These are phyloP conservation scores for Stevia rebaudiana DNA, from an alignment of 140 eudicot species.

Conservation along the genomic window DNA sequence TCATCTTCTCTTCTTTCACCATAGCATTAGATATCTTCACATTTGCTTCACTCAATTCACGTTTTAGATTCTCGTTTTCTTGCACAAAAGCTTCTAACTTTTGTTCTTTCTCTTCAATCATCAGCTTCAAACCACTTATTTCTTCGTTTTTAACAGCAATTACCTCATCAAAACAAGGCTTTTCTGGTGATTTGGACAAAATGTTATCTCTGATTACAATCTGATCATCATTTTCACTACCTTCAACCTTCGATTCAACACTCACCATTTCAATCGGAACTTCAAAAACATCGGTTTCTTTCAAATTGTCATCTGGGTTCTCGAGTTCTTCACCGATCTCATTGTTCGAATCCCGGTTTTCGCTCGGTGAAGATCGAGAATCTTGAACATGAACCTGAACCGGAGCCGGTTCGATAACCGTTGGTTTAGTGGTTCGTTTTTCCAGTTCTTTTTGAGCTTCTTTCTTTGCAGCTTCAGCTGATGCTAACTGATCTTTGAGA, in stretches of 20 bases:
- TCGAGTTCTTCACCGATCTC: slow-evolving; percentile 7
- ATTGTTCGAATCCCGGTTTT: slow-evolving; percentile 20
- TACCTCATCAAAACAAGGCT: slow-evolving; percentile 22
- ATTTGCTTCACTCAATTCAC: slow-evolving; percentile 37
- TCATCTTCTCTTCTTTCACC: slow-evolving; percentile 43
- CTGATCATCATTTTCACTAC: slow-evolving; percentile 8
- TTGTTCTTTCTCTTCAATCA: slow-evolving; percentile 46
- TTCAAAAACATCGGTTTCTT: slow-evolving; percentile 86
- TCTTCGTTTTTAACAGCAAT: slow-evolving; percentile 41
- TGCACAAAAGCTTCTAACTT: slow-evolving; percentile 24
- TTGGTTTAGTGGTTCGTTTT: slow-evolving; percentile 37
- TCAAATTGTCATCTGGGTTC: slow-evolving; percentile 17
- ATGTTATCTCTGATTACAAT: slow-evolving; percentile 20
- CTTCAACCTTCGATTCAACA: slow-evolving; percentile 13
- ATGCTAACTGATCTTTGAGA: slow-evolving; percentile 66
- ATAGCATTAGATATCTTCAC: slow-evolving; percentile 27
- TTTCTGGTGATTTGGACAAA: slow-evolving; percentile 3
- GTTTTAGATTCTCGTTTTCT: slow-evolving; percentile 50
- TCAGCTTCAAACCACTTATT: slow-evolving; percentile 29
- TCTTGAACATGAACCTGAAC: slow-evolving; percentile 1
- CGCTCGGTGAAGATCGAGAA: slow-evolving; percentile 28
- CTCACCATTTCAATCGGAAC: slow-evolving; percentile 51
- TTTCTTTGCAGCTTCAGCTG: slow-evolving; percentile 72
- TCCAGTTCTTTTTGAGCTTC: slow-evolving; percentile 72
- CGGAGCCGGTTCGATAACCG: slow-evolving; percentile 2